Conservation (phyloP, 2,329 filamentous ascomycete species). For the Kalmusia sp. region DNA sequence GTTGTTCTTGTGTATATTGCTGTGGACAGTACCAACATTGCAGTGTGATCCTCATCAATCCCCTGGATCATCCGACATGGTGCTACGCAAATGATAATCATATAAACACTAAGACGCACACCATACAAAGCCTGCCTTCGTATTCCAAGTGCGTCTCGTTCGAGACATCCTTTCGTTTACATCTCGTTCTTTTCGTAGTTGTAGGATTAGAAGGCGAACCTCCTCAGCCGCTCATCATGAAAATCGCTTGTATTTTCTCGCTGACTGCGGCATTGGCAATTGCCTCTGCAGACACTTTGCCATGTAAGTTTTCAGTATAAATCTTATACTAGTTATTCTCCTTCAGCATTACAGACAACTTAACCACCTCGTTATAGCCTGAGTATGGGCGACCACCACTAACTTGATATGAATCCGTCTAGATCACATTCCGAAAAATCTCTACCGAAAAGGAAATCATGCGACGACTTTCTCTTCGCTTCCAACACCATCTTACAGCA, state of each 20-base stretch:
- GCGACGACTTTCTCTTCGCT: background rate
- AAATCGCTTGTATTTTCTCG: background rate
- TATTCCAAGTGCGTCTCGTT: constrained; percentile 5
- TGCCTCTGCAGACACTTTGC: constrained; percentile 10
- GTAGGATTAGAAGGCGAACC: background rate
- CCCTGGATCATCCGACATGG: background rate
- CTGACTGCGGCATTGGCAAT: constrained; percentile 6
- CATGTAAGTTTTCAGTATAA: constrained; percentile 6
- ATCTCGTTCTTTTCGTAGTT: constrained; percentile 1
- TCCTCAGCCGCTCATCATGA: constrained; percentile 10
- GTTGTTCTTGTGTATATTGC: constrained; percentile 9
- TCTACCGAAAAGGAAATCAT: constrained; percentile 1
- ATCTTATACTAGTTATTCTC: background rate
- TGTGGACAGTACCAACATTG: constrained; percentile 1
- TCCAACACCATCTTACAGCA: background rate
- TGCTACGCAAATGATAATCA: constrained; percentile 1
- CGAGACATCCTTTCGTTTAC: constrained; percentile 4
- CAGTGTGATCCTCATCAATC: background rate
- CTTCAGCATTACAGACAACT: too few relatives aligned
- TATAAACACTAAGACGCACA: constrained; percentile 12
- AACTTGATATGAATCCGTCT: background rate
- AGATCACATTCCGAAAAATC: constrained; percentile 12
- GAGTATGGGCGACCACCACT: background rate
- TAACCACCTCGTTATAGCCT: too few relatives aligned
- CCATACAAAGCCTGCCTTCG: constrained; percentile 2